Percentiles rank a stretch among this genome's conserved stretches.
These are phyloP conservation scores for Onygenales sp. DNA, from an alignment of 2,329 filamentous ascomycete genomes.

Conservation along the genomic window DNA sequence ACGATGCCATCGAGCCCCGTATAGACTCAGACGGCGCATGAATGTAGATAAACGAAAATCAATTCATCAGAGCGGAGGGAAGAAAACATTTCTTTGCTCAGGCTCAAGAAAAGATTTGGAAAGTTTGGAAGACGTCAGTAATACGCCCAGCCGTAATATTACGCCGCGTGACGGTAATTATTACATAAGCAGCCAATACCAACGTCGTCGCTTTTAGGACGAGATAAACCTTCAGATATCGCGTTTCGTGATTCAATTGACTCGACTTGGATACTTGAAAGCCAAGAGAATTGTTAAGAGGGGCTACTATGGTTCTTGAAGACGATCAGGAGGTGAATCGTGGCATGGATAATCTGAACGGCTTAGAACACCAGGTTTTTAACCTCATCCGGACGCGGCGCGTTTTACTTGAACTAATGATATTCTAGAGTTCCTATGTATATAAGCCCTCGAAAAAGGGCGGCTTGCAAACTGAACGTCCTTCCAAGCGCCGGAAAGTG, in stretches of 20 bases:
- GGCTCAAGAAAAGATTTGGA: slow-evolving; percentile 6
- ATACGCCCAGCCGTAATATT: slow-evolving; percentile 1
- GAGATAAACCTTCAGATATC: not conserved
- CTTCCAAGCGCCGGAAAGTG: slow-evolving; percentile 50
- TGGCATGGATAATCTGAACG: slow-evolving; percentile 10
- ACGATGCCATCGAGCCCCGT: slow-evolving; percentile 35
- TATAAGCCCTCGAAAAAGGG: slow-evolving; percentile 45
- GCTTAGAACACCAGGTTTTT: slow-evolving; percentile 22
- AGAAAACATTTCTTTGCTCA: slow-evolving; percentile 4
- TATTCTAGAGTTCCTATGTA: slow-evolving; percentile 49
- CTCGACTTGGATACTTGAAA: not conserved
- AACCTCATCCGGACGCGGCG: not conserved
- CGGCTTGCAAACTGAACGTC: slow-evolving; percentile 30
- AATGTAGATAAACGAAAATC: slow-evolving; percentile 18
- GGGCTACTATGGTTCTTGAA: not conserved
- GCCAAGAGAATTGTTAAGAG: not conserved
- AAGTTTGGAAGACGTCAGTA: slow-evolving; percentile 8
- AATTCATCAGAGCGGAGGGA: slow-evolving; percentile 20
- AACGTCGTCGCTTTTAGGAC: not conserved
- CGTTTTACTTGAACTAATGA: slow-evolving; percentile 11
- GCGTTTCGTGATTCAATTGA: not conserved
- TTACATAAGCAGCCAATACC: not conserved
- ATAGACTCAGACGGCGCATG: slow-evolving; percentile 36
- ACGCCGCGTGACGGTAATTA: not conserved
- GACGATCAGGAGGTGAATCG: not conserved